Conservation (phyloP, 148 eudicot species). For the Rhododendron griersonianum region DNA sequence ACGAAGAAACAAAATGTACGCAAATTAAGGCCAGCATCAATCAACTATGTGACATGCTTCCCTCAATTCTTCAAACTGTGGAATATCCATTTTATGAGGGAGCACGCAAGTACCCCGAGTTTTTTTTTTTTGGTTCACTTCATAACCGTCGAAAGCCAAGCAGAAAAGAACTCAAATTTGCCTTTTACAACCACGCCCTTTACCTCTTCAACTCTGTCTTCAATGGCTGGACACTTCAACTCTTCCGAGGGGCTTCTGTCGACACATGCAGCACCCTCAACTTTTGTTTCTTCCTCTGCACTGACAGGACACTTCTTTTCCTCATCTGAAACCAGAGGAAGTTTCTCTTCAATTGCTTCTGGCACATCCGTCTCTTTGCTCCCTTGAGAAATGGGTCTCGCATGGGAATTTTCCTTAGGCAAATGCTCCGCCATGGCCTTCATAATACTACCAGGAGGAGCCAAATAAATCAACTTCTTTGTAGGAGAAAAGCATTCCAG, state of each 20-base stretch:
- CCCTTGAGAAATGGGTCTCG: conserved; percentile 13
- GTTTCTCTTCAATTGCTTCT: conserved; percentile 25
- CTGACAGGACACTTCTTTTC: conserved; percentile 8
- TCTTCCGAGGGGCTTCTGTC: neutral
- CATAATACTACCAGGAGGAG: conserved; percentile 83
- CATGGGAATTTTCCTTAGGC: conserved; percentile 33
- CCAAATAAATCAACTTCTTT: conserved; percentile 82
- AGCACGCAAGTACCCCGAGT: too few relatives aligned
- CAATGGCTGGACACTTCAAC: conserved; percentile 10
- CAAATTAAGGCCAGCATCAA: accelerated
- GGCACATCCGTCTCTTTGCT: conserved; percentile 13
- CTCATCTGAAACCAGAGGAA: conserved; percentile 16
- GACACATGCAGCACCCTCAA: neutral
- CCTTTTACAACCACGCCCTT: conserved; percentile 9
- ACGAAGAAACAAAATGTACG: too few relatives aligned
- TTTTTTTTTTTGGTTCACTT: too few relatives aligned
- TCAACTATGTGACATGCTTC: accelerated
- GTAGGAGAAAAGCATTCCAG: conserved; percentile 80
- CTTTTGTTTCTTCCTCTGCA: conserved; percentile 18
- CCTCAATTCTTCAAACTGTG: too few relatives aligned
- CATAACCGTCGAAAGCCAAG: too few relatives aligned
- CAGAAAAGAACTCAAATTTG: neutral
- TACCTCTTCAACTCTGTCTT: conserved; percentile 14
- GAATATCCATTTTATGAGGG: too few relatives aligned
- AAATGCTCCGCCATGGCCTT: conserved; percentile 64